phyloP scores from a whole-genome alignment of 1,284 basidiomycete genomes.

The Leccinum colubrinum region DNA sequence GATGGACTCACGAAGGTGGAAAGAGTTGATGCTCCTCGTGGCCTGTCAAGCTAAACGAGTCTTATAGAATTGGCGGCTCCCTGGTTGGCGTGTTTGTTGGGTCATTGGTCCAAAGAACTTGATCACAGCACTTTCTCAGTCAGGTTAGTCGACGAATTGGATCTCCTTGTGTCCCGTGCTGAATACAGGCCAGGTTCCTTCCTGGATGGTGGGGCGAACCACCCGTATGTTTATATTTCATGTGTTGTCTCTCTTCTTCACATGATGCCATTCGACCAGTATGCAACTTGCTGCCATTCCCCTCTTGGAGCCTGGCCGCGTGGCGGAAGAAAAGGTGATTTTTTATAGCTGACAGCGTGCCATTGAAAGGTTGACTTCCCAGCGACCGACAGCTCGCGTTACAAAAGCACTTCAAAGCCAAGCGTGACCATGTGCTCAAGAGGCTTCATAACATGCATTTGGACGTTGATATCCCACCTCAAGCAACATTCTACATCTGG shows the following conservation, averaged over 20 bases:
- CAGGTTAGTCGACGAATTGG: constrained; percentile 44
- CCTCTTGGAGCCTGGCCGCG: constrained; percentile 70
- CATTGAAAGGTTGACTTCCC: constrained; percentile 2
- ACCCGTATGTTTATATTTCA: constrained; percentile 57
- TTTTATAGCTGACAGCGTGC: not conserved
- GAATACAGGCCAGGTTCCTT: constrained; percentile 57
- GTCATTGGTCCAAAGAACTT: constrained; percentile 92
- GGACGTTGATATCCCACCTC: constrained; percentile 72
- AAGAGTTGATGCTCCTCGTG: not conserved
- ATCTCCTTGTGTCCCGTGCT: not conserved
- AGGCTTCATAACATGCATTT: constrained; percentile 80
- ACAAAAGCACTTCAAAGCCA: constrained; percentile 87
- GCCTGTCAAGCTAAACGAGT: not conserved
- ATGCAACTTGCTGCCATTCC: constrained; percentile 86
- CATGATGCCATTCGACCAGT: constrained; percentile 35
- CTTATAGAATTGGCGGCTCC: constrained; percentile 79
- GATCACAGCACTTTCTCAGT: constrained; percentile 83
- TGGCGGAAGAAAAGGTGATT: constrained; percentile 65
- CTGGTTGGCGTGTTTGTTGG: constrained; percentile 95
- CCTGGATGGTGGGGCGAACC: constrained; percentile 87
- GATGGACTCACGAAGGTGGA: constrained; percentile 89
- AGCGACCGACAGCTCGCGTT: constrained; percentile 54
- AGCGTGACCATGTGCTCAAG: constrained; percentile 86
- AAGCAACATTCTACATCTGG: constrained; percentile 90
- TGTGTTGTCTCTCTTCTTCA: not conserved